Percentiles rank a stretch among this genome's conserved stretches.
phyloP scores from a whole-genome alignment of 305 asterid genomes.

The Fraxinus platypoda region DNA sequence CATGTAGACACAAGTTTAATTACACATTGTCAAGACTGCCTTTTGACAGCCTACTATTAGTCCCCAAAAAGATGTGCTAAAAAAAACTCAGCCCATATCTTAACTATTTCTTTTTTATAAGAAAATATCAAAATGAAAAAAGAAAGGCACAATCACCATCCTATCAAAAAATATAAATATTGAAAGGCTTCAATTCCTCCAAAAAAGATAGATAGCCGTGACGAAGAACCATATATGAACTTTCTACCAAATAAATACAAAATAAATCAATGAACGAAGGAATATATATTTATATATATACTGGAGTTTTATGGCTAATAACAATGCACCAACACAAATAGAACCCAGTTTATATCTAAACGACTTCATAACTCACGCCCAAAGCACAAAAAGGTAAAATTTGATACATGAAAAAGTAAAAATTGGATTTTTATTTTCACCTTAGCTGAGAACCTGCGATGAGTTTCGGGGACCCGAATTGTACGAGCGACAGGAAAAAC shows the following conservation, averaged over 20 bases:
- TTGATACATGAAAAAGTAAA: neutral
- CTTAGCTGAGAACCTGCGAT: constrained; percentile 47
- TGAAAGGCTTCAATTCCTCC: neutral
- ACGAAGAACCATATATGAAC: neutral
- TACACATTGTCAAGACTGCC: neutral
- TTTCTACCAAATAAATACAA: neutral
- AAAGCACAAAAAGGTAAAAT: constrained; percentile 5
- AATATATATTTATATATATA: neutral
- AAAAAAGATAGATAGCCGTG: neutral
- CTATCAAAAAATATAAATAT: neutral
- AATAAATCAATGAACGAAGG: neutral
- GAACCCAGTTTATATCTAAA: constrained; percentile 8
- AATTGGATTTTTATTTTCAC: constrained; percentile 31
- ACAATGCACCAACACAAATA: neutral
- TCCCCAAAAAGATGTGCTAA: neutral
- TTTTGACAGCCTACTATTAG: neutral
- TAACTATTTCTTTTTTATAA: neutral
- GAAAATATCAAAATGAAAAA: neutral
- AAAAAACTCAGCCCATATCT: neutral
- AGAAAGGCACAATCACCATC: neutral
- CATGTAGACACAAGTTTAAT: neutral
- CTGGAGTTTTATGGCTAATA: constrained; percentile 4
- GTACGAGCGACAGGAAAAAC: constrained; percentile 31
- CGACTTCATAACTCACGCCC: neutral
- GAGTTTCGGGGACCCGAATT: constrained; percentile 38